Evolutionary conservation across 2,329 filamentous ascomycete species (phyloP).

Genomic region (Ophiostoma pallidulum): DNA sequence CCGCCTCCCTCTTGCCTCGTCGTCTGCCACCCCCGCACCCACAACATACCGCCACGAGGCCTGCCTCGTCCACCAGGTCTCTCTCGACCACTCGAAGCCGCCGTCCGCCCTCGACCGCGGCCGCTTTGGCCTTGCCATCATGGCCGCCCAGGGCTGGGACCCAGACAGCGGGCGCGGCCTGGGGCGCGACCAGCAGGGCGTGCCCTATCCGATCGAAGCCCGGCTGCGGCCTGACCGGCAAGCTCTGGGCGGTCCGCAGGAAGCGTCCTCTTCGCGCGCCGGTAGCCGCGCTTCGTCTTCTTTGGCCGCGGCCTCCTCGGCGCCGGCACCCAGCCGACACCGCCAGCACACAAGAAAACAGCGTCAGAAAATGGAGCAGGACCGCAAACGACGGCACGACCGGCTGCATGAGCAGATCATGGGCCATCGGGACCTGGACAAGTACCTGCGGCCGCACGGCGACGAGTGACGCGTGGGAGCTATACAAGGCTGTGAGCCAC

Average conservation of each 20-base stretch:
- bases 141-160: slow-evolving; percentile 63
- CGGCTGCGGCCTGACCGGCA: slow-evolving; percentile 63
- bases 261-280: too few species aligned
- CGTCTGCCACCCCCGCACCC: not conserved
- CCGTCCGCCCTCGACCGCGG: slow-evolving; percentile 62
- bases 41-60: slow-evolving; percentile 39
- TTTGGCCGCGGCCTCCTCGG: not conserved
- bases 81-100: slow-evolving; percentile 58
- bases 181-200: slow-evolving; percentile 61
- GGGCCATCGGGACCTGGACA: slow-evolving; percentile 63
- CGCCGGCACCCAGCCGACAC: slow-evolving; percentile 25
- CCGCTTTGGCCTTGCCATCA: slow-evolving; percentile 58
- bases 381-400: slow-evolving; percentile 54
- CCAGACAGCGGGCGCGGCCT: slow-evolving; percentile 63
- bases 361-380: slow-evolving; percentile 41
- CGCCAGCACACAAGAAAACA: slow-evolving; percentile 29
- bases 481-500: too few species aligned
- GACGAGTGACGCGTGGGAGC: not conserved
- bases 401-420: slow-evolving; percentile 64
- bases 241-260: slow-evolving; percentile 50
- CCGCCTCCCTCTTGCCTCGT: slow-evolving; percentile 1
- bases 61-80: slow-evolving; percentile 62
- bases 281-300: slow-evolving; percentile 29
- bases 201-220: slow-evolving; percentile 65
- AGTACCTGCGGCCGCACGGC: slow-evolving; percentile 48